Conservation (phyloP, 345 rosid species). For the Geranium rotundifolium region DNA sequence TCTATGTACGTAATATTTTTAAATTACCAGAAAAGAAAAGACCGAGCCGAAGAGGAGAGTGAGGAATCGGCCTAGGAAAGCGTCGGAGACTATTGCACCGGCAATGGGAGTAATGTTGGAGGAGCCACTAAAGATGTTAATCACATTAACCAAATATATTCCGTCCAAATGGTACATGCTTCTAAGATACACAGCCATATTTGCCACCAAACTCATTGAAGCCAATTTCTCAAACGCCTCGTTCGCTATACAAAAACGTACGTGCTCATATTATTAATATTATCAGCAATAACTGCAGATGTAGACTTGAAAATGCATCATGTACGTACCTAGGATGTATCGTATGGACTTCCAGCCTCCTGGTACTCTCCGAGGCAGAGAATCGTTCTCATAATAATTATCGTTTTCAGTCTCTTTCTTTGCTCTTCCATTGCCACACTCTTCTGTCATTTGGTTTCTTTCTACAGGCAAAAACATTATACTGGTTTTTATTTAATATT, state of each 20-base stretch:
- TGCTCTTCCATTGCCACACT: neutral
- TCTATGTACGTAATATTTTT: too few species aligned
- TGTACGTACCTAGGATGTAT: slow-evolving; percentile 24
- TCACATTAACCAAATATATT: slow-evolving; percentile 37
- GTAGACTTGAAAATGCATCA: too few species aligned
- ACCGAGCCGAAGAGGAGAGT: slow-evolving; percentile 50
- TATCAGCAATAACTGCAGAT: too few species aligned
- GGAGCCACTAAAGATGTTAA: slow-evolving; percentile 48
- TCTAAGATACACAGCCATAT: slow-evolving; percentile 41
- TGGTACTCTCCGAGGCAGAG: neutral
- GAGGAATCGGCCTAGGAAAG: slow-evolving; percentile 44
- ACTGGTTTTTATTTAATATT: neutral
- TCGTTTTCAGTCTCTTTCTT: neutral
- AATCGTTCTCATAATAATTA: neutral
- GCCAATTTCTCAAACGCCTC: slow-evolving; percentile 72
- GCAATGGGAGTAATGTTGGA: slow-evolving; percentile 40
- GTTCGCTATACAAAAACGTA: slow-evolving; percentile 24
- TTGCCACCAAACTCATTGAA: slow-evolving; percentile 51
- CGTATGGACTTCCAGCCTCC: slow-evolving; percentile 22
- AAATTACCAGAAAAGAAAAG: slow-evolving; percentile 38
- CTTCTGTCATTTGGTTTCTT: neutral
- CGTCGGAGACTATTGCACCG: slow-evolving; percentile 61
- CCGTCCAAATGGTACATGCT: slow-evolving; percentile 48
- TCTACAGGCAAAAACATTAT: neutral
- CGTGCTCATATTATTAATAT: too few species aligned